phyloP scores from a whole-genome alignment of 176 grass and related monocot genomes.

The Tillandsia leiboldiana region DNA sequence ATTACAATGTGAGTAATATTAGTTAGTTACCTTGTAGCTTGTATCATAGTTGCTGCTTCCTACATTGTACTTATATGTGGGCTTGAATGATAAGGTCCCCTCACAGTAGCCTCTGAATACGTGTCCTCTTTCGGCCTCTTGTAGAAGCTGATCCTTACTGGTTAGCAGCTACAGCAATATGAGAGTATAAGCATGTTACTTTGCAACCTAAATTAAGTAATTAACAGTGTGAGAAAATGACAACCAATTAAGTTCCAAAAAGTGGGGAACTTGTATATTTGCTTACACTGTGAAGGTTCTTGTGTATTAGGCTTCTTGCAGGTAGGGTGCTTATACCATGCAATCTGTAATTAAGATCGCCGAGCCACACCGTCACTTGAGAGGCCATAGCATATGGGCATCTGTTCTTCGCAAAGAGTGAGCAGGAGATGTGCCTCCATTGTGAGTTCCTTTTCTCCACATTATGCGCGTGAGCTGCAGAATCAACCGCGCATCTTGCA shows the following conservation, averaged over 20 bases:
- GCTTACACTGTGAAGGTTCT: constrained; percentile 48
- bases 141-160: constrained; percentile 53
- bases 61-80: constrained; percentile 58
- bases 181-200: background rate
- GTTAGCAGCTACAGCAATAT: constrained; percentile 30
- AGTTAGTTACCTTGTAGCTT: constrained; percentile 36
- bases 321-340: constrained; percentile 40
- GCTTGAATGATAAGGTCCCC: constrained; percentile 55
- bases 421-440: constrained; percentile 41
- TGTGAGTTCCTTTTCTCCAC: constrained; percentile 64
- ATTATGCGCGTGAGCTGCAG: constrained; percentile 43
- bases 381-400: constrained; percentile 19
- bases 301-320: constrained; percentile 39
- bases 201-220: too few relatives aligned
- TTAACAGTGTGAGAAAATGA: too few relatives aligned
- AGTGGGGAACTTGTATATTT: too few relatives aligned
- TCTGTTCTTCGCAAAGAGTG: constrained; percentile 37
- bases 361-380: constrained; percentile 48
- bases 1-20: background rate
- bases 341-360: constrained; percentile 67
- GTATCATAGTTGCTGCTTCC: constrained; percentile 52
- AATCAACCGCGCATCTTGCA: constrained; percentile 2
- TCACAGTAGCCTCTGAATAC: constrained; percentile 56
- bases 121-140: constrained; percentile 53
- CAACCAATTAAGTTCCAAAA: background rate